Evolutionary conservation across 192 early-diverging fungal genomes (phyloP).

Genomic region (Obelidium mucronatum): DNA sequence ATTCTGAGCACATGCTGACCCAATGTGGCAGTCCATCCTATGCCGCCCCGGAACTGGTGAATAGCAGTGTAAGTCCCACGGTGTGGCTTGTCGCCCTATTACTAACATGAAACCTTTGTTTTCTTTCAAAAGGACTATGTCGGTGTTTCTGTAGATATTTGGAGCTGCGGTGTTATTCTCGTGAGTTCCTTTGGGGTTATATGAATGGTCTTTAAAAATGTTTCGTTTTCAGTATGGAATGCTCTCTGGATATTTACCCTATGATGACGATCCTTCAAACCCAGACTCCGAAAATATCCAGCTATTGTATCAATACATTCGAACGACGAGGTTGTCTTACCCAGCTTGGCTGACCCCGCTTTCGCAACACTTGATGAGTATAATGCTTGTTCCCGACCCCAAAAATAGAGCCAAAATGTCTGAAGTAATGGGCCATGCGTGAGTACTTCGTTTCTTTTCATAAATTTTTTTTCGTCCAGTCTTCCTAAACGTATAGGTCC

Average conservation of each 20-base stretch:
- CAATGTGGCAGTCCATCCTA: slow-evolving; percentile 98
- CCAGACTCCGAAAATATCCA: slow-evolving; percentile 68
- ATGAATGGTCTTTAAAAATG: neutral
- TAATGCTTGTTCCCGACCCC: slow-evolving; percentile 64
- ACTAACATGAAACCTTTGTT: neutral
- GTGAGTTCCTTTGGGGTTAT: neutral
- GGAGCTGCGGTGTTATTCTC: slow-evolving; percentile 98
- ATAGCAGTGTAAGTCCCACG: slow-evolving; percentile 71
- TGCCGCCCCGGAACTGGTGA: slow-evolving; percentile 98
- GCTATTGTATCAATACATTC: slow-evolving; percentile 66
- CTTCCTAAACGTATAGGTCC: neutral
- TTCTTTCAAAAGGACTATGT: slow-evolving; percentile 75
- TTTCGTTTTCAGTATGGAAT: slow-evolving; percentile 50
- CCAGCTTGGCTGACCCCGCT: slow-evolving; percentile 30
- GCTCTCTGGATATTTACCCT: slow-evolving; percentile 68
- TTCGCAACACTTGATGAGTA: slow-evolving; percentile 50
- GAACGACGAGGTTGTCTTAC: slow-evolving; percentile 60
- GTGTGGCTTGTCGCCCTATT: neutral
- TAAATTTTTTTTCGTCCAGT: no score
- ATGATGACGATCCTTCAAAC: slow-evolving; percentile 66
- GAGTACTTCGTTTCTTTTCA: neutral
- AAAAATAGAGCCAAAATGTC: slow-evolving; percentile 55
- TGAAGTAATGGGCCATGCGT: slow-evolving; percentile 61
- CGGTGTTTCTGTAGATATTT: slow-evolving; percentile 96
- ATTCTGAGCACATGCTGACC: slow-evolving; percentile 76